Base-by-base conservation (phyloP, 1,139 yeast genomes). In the Kodamaea suecica region DNA sequence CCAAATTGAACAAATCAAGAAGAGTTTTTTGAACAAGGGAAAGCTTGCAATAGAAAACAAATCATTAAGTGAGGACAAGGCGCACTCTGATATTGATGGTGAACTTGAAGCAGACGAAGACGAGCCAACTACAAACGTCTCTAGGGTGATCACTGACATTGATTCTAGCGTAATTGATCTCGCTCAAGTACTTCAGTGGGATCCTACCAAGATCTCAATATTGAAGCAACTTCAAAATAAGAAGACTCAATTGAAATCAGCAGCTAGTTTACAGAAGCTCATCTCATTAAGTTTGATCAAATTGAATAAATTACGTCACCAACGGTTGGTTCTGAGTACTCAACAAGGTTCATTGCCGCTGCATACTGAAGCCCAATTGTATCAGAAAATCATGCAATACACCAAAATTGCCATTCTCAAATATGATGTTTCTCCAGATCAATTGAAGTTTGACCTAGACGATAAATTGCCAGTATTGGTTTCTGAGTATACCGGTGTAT, bases 401-500 rank as follows among this genome's bases (percentile, higher is more conserved):
- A 48, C 68, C 17, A 40, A 60, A 3, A 42, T 66, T 28, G 55
- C 64, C 13, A 53, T 69, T 14, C 53, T 57, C n/a, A 41, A 49
- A 17, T 40, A 58, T 42, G 53, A 59, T 14, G 40, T 65, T 6
- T 40, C 46, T 4, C 61, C 65, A 6, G 48, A 49, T 12, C 51
- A 53, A 13, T 49, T 74, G 23, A 61, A 73, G 9, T 43, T 57
- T 26, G 51, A 55, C 29, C 55, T 67, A 36, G 66, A 71, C 44
- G 55, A 65, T 31, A 69, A 60, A 36, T 50, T 88, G 29, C 95
- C 96, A 0, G 83, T 84, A 1, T 67, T 84, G 38, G 78, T 80
- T 51, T 75, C 81, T 13, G 86, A 83, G 47, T 88, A 84, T 50
- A 66, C 75, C 29, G 97, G 97, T 36, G 73, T 84, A 1, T 70